Conservation (phyloP, 331 rosid species). For the Ulmus americana region DNA sequence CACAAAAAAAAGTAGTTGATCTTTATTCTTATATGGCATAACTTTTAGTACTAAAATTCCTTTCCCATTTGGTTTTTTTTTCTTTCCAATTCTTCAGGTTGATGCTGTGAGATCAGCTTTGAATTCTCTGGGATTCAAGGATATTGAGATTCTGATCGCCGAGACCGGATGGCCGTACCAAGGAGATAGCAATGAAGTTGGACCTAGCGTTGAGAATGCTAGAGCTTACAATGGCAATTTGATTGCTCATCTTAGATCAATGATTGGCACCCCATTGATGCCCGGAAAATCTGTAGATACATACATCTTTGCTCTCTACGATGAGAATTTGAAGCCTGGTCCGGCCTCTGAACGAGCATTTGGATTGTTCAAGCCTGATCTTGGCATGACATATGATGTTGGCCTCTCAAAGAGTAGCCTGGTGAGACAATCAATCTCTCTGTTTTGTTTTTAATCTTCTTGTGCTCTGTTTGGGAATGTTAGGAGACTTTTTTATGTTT, state of each 20-base stretch:
- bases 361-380: conserved; percentile 69
- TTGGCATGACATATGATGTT: conserved; percentile 53
- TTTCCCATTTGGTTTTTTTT: no score
- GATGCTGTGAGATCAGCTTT: conserved; percentile 82
- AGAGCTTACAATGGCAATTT: conserved; percentile 81
- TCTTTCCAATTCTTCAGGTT: conserved; percentile 38
- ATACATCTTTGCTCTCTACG: conserved; percentile 71
- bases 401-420: conserved; percentile 63
- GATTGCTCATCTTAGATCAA: conserved; percentile 71
- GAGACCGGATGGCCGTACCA: conserved; percentile 93
- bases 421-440: conserved; percentile 30
- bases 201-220: conserved; percentile 67
- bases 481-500: neutral
- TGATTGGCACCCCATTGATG: conserved; percentile 87
- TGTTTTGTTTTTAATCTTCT: neutral
- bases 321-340: conserved; percentile 72
- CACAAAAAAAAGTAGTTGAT: no score
- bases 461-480: neutral
- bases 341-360: conserved; percentile 66
- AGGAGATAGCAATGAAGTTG: conserved; percentile 71
- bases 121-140: conserved; percentile 50
- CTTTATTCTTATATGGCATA: no score
- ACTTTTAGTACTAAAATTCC: no score
- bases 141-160: conserved; percentile 65
- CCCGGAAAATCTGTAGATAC: conserved; percentile 86